Percentiles rank a stretch among this genome's conserved stretches.
Conservation (phyloP, 331 rosid species). For the Cucumis variabilis region DNA sequence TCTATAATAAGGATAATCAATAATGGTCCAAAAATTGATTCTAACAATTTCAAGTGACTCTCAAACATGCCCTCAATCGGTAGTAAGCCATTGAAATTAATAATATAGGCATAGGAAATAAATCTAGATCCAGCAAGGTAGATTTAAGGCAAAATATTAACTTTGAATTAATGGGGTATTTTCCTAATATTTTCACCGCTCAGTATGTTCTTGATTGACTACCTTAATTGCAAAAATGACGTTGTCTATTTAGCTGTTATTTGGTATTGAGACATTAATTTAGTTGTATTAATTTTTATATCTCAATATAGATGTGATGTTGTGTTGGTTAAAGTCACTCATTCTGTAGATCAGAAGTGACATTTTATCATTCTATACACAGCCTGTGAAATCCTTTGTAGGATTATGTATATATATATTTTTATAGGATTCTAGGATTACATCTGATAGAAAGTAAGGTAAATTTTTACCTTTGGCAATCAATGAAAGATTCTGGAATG, state of each 20-base stretch:
- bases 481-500: not conserved
- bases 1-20: no score
- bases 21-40: no score
- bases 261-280: not conserved
- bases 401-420: not conserved
- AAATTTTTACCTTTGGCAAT: not conserved
- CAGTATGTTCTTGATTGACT: not conserved
- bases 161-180: not conserved
- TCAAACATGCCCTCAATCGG: not conserved
- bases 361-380: not conserved
- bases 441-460: not conserved
- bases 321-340: not conserved
- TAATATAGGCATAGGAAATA: not conserved
- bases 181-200: not conserved
- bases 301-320: not conserved
- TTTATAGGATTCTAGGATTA: no score
- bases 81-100: not conserved
- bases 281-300: not conserved
- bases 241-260: not conserved
- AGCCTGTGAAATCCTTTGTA: not conserved
- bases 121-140: not conserved
- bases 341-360: not conserved
- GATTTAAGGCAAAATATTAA: not conserved
- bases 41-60: no score
- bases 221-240: not conserved